Evolutionary conservation across 305 asterid genomes (phyloP), one percentile per base, ranked within the genome.

Genomic region (Ajuga reptans): DNA sequence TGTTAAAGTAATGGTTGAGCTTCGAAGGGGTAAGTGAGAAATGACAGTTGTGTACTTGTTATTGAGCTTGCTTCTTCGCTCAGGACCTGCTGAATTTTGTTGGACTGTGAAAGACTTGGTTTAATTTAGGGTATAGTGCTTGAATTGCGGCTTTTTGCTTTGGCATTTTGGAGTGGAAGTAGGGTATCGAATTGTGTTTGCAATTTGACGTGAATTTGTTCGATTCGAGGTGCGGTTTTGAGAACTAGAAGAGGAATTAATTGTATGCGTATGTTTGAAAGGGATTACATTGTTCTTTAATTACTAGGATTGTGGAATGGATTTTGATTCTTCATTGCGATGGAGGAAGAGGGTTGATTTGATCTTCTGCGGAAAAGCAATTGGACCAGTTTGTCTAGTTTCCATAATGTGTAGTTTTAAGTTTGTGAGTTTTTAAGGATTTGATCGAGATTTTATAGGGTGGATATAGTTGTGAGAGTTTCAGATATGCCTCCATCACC

Each of bases 401-500:
- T 66, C 76, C 72, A 72, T 45, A 42, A 50, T 81, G 81, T 60
- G 74, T 56, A 57, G 65, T 69, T 66, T 72, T 76, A 57, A 68
- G 65, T 59, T 76, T 69, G 68, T 77, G 56, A 58, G 27, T 50
- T 61, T 47, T 71, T 61, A 76, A 74, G 75, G 78, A 27, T 78
- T 80, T 65, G 77, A 80, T 45, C 66, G 69, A 75, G 72, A 69
- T 53, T 43, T 68, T 73, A 33, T 61, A 10, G 61, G 52, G 75
- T 50, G 68, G 61, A 53, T 76, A 70, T 41, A 59, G 74, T 55
- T 68, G 56, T 63, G 46, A 34, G 63, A 56, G 79, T 10, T 49
- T 43, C 43, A 42, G 70, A 66, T 63, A 91, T 94, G 99, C 96
- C 98, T 68, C 87, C 98, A 58, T 87, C 95, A 11, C 98, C 98